Conservation (phyloP, 2,329 filamentous ascomycete genomes). For the Ophiostoma himal-ulmi region DNA sequence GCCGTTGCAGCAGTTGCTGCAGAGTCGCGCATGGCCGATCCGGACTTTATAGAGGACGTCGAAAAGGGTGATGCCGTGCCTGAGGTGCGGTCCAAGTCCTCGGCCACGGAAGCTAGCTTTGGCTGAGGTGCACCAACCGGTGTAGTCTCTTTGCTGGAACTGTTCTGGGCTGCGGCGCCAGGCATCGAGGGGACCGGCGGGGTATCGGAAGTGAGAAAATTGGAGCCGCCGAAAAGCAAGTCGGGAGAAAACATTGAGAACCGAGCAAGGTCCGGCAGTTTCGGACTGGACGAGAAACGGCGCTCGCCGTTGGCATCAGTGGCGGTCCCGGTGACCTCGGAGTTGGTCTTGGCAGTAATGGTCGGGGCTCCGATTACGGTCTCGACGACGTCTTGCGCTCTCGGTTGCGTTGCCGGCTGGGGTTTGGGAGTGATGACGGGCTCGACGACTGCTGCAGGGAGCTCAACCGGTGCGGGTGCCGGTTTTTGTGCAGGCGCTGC, state of each 20-base stretch:
- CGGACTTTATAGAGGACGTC: conserved; percentile 15
- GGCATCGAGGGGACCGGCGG: conserved; percentile 29
- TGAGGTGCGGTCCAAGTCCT: conserved; percentile 3
- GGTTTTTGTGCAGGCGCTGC: not conserved
- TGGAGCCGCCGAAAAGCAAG: conserved; percentile 42
- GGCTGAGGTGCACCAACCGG: not conserved
- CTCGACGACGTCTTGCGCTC: not conserved
- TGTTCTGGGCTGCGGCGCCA: not conserved
- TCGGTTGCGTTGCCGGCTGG: not conserved
- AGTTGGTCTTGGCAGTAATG: too few relatives aligned
- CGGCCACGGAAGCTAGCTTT: not conserved
- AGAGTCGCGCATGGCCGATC: conserved; percentile 17
- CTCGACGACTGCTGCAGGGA: not conserved
- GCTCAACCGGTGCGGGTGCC: not conserved
- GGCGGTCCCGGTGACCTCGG: conserved; percentile 1
- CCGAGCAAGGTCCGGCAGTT: conserved; percentile 52
- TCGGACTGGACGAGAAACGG: conserved; percentile 48
- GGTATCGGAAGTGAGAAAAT: conserved; percentile 28
- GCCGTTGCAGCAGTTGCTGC: conserved; percentile 18
- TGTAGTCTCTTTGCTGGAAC: not conserved
- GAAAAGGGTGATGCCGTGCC: conserved; percentile 19
- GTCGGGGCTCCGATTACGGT: not conserved
- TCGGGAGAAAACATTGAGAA: conserved; percentile 57
- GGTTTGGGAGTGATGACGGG: not conserved
- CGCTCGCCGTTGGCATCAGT: conserved; percentile 21